Evolutionary conservation across 768 basidiomycete genomes (phyloP).

Genomic region (Mrakia gelida): DNA sequence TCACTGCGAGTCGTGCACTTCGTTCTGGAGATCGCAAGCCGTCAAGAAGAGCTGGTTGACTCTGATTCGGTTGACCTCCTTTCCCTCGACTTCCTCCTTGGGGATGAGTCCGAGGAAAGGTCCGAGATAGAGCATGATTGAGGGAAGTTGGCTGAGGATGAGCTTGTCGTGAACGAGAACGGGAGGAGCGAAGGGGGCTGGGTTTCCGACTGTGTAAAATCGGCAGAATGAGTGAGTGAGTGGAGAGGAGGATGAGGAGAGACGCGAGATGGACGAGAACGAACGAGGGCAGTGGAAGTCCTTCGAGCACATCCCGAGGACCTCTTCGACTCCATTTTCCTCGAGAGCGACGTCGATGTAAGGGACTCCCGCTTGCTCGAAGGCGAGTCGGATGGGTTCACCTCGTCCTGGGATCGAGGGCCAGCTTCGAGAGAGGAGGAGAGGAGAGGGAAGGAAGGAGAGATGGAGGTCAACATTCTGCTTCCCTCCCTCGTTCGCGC

Average conservation of each 20-base stretch:
- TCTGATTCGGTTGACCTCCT: constrained; percentile 37
- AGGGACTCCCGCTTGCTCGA: constrained; percentile 46
- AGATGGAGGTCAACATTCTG: neutral
- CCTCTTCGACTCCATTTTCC: neutral
- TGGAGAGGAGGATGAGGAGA: neutral
- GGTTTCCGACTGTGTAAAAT: constrained; percentile 17
- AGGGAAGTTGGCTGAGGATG: constrained; percentile 46
- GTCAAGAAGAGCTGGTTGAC: constrained; percentile 49
- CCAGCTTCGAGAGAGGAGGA: constrained; percentile 6
- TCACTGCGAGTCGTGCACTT: constrained; percentile 27
- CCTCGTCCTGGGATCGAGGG: constrained; percentile 44
- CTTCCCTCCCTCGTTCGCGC: too few species aligned
- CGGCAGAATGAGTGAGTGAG: neutral
- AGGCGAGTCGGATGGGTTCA: constrained; percentile 47
- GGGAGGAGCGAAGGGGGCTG: constrained; percentile 50
- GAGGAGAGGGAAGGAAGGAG: neutral
- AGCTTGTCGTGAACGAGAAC: constrained; percentile 45
- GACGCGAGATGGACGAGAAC: neutral
- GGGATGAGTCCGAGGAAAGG: constrained; percentile 46
- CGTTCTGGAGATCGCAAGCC: constrained; percentile 35
- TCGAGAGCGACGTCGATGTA: constrained; percentile 40
- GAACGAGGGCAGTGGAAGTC: constrained; percentile 8
- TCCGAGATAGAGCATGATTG: constrained; percentile 47
- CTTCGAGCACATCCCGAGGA: neutral
- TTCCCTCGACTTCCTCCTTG: constrained; percentile 37